Base-by-base conservation (phyloP, 306 rosid species). In the Herpetospermum pedunculosum region DNA sequence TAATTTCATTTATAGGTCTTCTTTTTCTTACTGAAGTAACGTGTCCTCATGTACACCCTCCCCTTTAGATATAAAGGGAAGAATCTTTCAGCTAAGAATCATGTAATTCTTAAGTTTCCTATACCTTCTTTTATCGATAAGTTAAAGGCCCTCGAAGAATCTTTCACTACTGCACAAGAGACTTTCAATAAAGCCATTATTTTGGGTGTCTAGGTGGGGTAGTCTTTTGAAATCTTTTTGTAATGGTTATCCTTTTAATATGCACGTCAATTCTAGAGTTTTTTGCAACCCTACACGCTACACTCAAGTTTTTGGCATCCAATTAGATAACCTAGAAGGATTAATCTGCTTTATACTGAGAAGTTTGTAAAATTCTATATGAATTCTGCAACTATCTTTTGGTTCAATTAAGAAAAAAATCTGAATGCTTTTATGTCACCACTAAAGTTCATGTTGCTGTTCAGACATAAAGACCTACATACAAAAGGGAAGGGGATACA, bases 401-500 rank as follows among this genome's bases (percentile, higher is more conserved):
- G 47, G 28, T 3, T 72, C 41, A n/a, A 72, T 3, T 12, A 18
- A 30, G 34, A 49, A 52, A 0, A 16, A 30, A 52, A 52, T 50
- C 19, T 13, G 32, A 14, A 32, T 34, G 71, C n/a, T 64, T 2
- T 37, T 35, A 15, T 37, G 30, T 64, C 71, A 19, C 29, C 71
- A 16, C 49, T 37, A 4, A n/a, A 64, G 9, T 38, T 38, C 34
- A 23, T 35, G 28, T 8, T 2, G 70, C 4, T 32, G 47, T 34
- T 34, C 3, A 5, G 28, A 12, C 11, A 40, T 13, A 40, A 40
- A 37, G 19, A 11, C 72, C n/a, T 40, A 28, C 47, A 38, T 38
- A 11, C 72, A 21, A 53, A 59, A 3, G 71, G 58, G 75, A 77
- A n/a, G 75, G 80, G 80, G 86, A 23, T 84, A 79, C 55, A 72